phyloP scores from a whole-genome alignment of 2,329 filamentous ascomycete species.

The Microcyclosporella mali region DNA sequence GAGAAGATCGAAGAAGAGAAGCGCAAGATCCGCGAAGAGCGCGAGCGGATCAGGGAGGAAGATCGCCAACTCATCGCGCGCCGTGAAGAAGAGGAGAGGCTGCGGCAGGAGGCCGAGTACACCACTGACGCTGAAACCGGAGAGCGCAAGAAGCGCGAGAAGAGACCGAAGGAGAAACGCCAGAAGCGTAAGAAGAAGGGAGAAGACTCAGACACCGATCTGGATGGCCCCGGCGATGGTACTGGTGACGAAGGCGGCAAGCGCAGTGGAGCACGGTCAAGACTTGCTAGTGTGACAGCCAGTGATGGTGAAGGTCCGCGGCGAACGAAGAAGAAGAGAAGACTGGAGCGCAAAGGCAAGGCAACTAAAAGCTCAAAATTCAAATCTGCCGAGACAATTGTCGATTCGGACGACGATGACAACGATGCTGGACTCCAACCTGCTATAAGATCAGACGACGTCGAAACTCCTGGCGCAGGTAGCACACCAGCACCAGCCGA shows the following conservation, averaged over 20 bases:
- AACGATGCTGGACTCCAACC: constrained; percentile 19
- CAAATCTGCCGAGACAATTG: constrained; percentile 79
- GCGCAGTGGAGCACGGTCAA: constrained; percentile 27
- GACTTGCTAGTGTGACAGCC: constrained; percentile 30
- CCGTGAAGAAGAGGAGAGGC: constrained; percentile 63
- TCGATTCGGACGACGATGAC: constrained; percentile 64
- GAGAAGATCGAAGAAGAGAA: constrained; percentile 67
- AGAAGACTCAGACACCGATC: constrained; percentile 40
- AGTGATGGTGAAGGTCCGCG: constrained; percentile 53
- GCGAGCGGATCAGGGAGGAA: constrained; percentile 69
- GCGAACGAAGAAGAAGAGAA: constrained; percentile 55
- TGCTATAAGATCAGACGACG: constrained; percentile 25
- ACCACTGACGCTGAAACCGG: constrained; percentile 78
- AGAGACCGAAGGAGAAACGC: constrained; percentile 45
- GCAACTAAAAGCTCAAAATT: constrained; percentile 54
- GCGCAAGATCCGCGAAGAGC: constrained; percentile 78
- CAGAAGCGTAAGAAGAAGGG: constrained; percentile 58
- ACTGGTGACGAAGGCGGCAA: constrained; percentile 44
- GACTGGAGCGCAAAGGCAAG: constrained; percentile 49
- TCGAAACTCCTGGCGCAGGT: constrained; percentile 18
- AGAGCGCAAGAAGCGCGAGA: constrained; percentile 73
- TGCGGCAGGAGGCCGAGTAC: constrained; percentile 62
- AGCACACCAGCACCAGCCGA: constrained; percentile 16
- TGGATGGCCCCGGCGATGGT: constrained; percentile 37
- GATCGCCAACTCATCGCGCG: constrained; percentile 65